Base-by-base conservation (phyloP, 139 green algal species). In the Ettlia oleoabundans region DNA sequence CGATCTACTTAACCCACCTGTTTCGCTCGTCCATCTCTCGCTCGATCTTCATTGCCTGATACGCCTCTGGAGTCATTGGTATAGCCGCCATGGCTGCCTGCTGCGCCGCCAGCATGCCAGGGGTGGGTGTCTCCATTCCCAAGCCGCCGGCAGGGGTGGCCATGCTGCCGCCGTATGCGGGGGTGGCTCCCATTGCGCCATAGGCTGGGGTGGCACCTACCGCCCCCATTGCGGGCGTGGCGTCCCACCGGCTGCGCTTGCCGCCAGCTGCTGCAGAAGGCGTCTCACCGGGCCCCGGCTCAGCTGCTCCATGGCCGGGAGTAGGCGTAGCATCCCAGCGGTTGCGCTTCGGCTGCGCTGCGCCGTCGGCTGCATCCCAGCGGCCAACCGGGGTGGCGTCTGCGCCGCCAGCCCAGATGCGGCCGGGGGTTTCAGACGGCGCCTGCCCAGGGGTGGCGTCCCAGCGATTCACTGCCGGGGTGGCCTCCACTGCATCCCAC, bases 1-100 rank as follows among this genome's bases (percentile, higher is more conserved):
- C n/a, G n/a, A n/a, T n/a, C n/a, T n/a, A n/a, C n/a, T n/a, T n/a
- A 19, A 5, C 75, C n/a, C 58, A 71, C 75, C 92, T 84, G 91
- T 99, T 99, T 43, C 97, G 91, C 88, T 95, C 93, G 74, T 95
- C 95, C 65, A 98, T 95, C 84, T 99, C 97, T 10, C 92, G 88
- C 86, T 97, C 92, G 75, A 89, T 90, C 47, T 92, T 86, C 69
- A 91, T 80, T 51, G 88, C 86, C 66, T 92, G 87, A 78, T 92
- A 96, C 77, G 95, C 87, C 84, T 98, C 95, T 0, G 95, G 92
- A 2, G 93, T 97, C 86, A 97, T 90, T 1, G 87, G 86, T 65
- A 90, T 83, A 51, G 85, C 82, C 38, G 80, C 69, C 69, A 52
- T 52, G 41, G 47, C 63, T 19, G 62, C 61, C 63, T 43, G 33